Base-by-base conservation (phyloP, 1,139 yeast species). In the Pichia sp. region DNA sequence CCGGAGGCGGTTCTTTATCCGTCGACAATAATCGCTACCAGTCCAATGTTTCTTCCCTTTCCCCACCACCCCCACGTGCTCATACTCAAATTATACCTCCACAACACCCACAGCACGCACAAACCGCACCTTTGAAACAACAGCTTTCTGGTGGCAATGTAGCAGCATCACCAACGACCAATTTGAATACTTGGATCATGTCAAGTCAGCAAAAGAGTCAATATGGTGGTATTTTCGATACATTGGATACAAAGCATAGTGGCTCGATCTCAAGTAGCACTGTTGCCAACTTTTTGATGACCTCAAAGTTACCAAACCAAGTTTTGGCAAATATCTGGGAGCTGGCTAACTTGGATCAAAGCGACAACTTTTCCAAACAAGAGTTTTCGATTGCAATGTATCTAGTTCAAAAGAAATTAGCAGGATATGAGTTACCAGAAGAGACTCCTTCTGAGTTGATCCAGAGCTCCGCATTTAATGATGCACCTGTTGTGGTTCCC, bases 361-460 rank as follows among this genome's bases (percentile, higher is more conserved):
- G 90, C 44, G 98, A 97, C 36, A 78, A 79, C 48, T 88, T 95
- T 64, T 78, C 88, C 41, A 83, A 79, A 63, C 74, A 80, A 57
- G 99, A 93, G 67, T 93, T 95, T 69, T 83, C 95, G 2, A 86
- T 93, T 65, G 98, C 99, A 13, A 86, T 93, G 86, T 93, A 85
- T 66, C 78, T 93, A 61, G 95, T 93, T 12, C 95, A 90, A 68
- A 88, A 84, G 69, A 85, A 81, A 62, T 74, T 90, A 55, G 77
- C 87, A 2, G 98, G 98, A 18, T 59, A 61, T 52, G 81, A 78
- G 26, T 74, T 93, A 58, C 99, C 99, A 2, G 79, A 82, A 9
- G 63, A 63, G 28, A 65, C 68, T 1, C 68, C 69, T 7, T 49
- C 52, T 3, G 63, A 63, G 39, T 54, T 68, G 50, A 58, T 64